These are phyloP conservation scores for Sugiyamaella pinicola DNA, from an alignment of 1,139 yeast genomes.

Conservation along the genomic window DNA sequence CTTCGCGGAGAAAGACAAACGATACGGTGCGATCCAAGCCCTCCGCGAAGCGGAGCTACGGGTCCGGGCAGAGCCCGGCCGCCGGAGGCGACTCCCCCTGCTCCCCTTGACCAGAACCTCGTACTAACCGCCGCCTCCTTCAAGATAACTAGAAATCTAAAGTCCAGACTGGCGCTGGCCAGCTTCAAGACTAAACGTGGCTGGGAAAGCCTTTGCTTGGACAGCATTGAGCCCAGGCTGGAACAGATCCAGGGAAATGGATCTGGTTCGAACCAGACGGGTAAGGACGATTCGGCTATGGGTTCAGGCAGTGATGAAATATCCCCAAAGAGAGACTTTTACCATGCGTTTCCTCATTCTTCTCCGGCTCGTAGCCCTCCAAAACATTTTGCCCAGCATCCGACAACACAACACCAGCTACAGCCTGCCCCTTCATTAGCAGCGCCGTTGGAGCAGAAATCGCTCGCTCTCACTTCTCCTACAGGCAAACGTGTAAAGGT, in stretches of 20 bases:
- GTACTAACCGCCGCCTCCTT: background rate
- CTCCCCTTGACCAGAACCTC: background rate
- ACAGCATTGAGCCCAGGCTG: constrained; percentile 42
- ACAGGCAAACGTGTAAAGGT: constrained; percentile 12
- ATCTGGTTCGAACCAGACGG: background rate
- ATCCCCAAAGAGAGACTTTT: constrained; percentile 30
- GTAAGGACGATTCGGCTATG: background rate
- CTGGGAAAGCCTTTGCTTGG: constrained; percentile 44
- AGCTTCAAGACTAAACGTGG: constrained; percentile 47
- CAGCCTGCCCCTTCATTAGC: constrained; percentile 10
- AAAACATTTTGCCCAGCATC: constrained; percentile 7
- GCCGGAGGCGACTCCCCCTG: too few species aligned
- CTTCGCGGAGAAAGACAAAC: background rate
- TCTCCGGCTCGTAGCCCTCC: constrained; percentile 22
- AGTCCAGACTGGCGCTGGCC: constrained; percentile 47
- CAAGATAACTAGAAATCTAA: constrained; percentile 44
- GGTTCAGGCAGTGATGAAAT: constrained; percentile 15
- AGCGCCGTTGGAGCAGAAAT: background rate
- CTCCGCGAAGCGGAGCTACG: too few species aligned
- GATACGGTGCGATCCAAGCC: constrained; percentile 1
- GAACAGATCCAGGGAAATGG: constrained; percentile 22
- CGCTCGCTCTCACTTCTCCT: constrained; percentile 2
- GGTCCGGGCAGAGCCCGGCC: too few species aligned
- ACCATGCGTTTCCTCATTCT: constrained; percentile 27
- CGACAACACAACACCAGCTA: background rate